Conservation (phyloP, 2,329 filamentous ascomycete genomes). For the Phaeomoniella chlamydospora region DNA sequence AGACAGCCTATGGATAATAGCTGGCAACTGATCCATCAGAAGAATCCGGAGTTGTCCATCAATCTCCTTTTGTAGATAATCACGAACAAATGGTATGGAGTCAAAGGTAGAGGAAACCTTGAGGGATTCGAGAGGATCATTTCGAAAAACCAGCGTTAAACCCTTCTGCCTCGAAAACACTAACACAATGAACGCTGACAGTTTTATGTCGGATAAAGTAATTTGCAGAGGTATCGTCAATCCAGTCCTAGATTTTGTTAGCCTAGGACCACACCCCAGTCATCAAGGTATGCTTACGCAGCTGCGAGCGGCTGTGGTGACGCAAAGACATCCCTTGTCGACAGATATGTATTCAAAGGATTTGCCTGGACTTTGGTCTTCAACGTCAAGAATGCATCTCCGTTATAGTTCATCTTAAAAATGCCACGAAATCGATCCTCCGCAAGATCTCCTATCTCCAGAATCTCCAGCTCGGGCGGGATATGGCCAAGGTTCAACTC, state of each 20-base stretch:
- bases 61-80: conserved; percentile 92
- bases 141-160: conserved; percentile 89
- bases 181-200: conserved; percentile 92
- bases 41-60: conserved; percentile 81
- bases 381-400: conserved; percentile 87
- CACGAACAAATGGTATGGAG: conserved; percentile 93
- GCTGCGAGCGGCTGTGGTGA: conserved; percentile 87
- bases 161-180: conserved; percentile 98
- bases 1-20: conserved; percentile 88
- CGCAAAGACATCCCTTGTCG: conserved; percentile 80
- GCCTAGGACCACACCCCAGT: conserved; percentile 3
- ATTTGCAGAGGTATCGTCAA: conserved; percentile 97
- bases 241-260: conserved; percentile 59
- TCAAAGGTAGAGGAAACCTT: conserved; percentile 99
- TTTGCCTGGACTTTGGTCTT: conserved; percentile 97
- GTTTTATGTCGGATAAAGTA: conserved; percentile 84
- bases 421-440: conserved; percentile 96
- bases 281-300: conserved; percentile 28
- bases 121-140: conserved; percentile 92
- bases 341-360: conserved; percentile 88
- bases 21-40: conserved; percentile 96
- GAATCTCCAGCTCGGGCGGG: conserved; percentile 86
- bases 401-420: conserved; percentile 97
- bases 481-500: conserved; percentile 93
- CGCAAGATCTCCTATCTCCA: conserved; percentile 93